Percentiles rank a stretch among this genome's conserved stretches.
Conservation (phyloP, 257 asterid species). For the Nicotiana sylvestris region DNA sequence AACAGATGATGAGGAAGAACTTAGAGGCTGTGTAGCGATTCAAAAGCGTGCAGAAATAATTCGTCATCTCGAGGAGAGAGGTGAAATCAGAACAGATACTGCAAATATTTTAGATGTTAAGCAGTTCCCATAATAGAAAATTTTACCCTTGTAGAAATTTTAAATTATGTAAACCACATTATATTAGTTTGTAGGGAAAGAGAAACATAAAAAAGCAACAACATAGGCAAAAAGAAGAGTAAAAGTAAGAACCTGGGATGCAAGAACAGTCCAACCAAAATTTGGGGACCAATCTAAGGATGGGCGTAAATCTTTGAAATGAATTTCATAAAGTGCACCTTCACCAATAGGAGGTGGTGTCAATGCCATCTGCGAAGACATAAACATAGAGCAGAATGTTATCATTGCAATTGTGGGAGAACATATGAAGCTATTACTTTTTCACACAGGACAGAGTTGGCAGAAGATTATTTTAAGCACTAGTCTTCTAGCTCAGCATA, state of each 20-base stretch:
- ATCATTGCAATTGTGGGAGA: not conserved
- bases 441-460: not conserved
- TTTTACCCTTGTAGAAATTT: not conserved
- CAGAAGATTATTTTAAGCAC: not conserved
- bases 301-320: constrained; percentile 64
- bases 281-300: constrained; percentile 75
- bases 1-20: not conserved
- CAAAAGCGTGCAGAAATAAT: too few species aligned
- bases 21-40: not conserved
- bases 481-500: not conserved
- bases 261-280: constrained; percentile 65
- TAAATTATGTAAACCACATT: not conserved
- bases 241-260: constrained; percentile 41
- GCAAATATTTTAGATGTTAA: not conserved
- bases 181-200: not conserved
- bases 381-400: constrained; percentile 13
- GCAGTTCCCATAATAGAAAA: not conserved
- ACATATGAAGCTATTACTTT: not conserved
- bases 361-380: constrained; percentile 47
- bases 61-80: too few species aligned
- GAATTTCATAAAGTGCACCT: constrained; percentile 47
- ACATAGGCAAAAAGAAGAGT: not conserved
- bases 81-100: not conserved
- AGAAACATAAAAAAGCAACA: not conserved
- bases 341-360: constrained; percentile 61